Evolutionary conservation across 345 rosid species (phyloP).

Genomic region (Limnanthes douglasii): DNA sequence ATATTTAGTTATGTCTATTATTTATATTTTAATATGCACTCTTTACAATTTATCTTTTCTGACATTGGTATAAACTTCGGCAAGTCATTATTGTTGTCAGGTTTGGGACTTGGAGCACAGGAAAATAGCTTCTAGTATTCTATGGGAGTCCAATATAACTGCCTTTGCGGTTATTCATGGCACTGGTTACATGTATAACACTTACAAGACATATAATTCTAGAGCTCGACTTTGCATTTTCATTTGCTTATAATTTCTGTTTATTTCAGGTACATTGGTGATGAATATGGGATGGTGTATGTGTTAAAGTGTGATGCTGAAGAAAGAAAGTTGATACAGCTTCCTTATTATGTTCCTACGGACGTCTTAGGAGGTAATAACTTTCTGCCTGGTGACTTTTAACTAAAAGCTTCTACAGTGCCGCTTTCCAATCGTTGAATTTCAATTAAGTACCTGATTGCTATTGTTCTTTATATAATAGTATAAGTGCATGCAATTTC

Average conservation of each 20-base stretch:
- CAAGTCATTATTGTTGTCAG: conserved; percentile 20
- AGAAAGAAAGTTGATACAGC: conserved; percentile 25
- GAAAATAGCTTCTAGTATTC: conserved; percentile 26
- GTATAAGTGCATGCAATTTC: no score
- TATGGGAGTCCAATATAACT: conserved; percentile 75
- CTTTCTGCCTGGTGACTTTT: background rate
- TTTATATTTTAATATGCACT: conserved; percentile 6
- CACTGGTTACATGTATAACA: conserved; percentile 56
- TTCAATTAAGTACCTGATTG: background rate
- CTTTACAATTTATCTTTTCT: no score
- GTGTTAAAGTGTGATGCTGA: conserved; percentile 46
- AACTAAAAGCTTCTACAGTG: background rate
- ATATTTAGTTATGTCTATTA: conserved; percentile 4
- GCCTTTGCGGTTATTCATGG: conserved; percentile 61
- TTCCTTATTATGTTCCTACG: conserved; percentile 59
- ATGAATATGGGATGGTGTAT: conserved; percentile 60
- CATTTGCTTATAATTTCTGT: conserved; percentile 4
- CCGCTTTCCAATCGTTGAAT: background rate
- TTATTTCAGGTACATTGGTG: conserved; percentile 62
- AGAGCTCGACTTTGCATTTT: conserved; percentile 2
- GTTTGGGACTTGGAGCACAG: conserved; percentile 77
- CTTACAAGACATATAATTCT: background rate
- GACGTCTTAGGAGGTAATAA: conserved; percentile 49
- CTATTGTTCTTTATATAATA: no score
- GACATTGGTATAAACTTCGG: background rate